Conservation (phyloP, 1,139 yeast genomes). For the Blastobotrys capitulatus region DNA sequence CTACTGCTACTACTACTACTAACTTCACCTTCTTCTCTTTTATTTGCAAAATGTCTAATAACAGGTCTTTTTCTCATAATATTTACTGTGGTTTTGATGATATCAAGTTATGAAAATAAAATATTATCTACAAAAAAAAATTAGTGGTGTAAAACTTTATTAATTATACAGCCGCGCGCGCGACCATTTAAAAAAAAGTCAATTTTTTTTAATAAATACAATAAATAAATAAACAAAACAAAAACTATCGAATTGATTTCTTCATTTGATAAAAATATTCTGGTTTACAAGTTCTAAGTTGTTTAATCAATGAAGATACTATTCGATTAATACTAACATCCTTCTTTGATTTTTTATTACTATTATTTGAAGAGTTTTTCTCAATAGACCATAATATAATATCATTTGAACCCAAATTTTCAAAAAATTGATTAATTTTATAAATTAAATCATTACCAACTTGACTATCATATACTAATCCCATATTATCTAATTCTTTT, state of each 20-base stretch:
- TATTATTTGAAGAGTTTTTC: no score
- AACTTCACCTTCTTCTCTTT: conserved; percentile 6
- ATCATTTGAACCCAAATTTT: neutral
- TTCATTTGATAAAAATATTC: neutral
- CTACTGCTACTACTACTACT: conserved; percentile 6
- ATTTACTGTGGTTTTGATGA: neutral
- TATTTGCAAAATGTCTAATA: conserved; percentile 25
- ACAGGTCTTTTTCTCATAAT: neutral
- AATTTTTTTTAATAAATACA: no score
- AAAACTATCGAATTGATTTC: no score
- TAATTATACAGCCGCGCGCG: neutral
- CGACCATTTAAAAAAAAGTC: no score
- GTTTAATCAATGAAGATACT: neutral
- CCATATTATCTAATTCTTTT: conserved; percentile 1
- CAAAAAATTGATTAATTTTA: neutral
- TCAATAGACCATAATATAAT: neutral
- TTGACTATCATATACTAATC: neutral
- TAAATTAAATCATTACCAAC: neutral
- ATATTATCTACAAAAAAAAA: neutral
- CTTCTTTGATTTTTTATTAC: no score
- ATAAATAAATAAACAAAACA: no score
- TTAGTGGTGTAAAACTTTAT: neutral
- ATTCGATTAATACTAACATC: neutral
- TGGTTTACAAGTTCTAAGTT: neutral
- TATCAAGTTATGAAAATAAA: no score